Percentiles rank a stretch among this genome's conserved stretches.
Evolutionary conservation across 1,284 basidiomycete genomes (phyloP).

Genomic region (Rhodotorula sp.): DNA sequence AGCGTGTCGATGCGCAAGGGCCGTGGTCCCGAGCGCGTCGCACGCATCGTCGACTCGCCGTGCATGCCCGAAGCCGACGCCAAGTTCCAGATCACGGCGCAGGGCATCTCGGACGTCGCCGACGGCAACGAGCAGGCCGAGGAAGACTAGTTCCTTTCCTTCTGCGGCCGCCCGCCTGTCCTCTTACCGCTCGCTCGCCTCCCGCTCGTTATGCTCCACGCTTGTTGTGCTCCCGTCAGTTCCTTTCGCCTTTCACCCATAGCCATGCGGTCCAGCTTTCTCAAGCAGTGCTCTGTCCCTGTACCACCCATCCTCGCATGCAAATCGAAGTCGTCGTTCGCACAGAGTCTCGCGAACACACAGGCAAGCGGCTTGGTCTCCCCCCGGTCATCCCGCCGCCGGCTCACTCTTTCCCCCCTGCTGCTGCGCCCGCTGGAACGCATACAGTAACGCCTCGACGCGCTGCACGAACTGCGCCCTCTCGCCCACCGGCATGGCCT

Average conservation of each 20-base stretch:
- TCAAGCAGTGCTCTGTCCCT: background rate
- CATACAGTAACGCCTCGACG: no score
- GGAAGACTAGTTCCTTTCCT: background rate
- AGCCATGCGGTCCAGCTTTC: background rate
- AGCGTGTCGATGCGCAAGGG: conserved; percentile 88
- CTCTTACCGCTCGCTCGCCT: background rate
- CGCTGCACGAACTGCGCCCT: no score
- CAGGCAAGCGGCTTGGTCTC: no score
- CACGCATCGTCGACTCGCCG: conserved; percentile 97
- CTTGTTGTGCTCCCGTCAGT: background rate
- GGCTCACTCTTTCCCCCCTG: no score
- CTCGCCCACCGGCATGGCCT: no score
- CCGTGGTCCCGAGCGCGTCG: conserved; percentile 86
- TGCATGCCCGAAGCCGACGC: conserved; percentile 97
- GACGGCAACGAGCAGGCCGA: conserved; percentile 23
- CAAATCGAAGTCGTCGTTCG: no score
- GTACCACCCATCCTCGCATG: background rate
- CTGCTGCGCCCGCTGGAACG: no score
- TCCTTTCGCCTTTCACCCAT: background rate
- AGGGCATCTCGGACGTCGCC: conserved; percentile 52
- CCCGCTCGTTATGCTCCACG: background rate
- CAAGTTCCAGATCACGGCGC: conserved; percentile 77
- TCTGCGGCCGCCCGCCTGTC: background rate
- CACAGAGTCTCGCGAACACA: no score
- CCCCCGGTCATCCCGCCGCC: no score